phyloP scores from a whole-genome alignment of 23 red algal genomes.

The Gracilariopsis chorda region DNA sequence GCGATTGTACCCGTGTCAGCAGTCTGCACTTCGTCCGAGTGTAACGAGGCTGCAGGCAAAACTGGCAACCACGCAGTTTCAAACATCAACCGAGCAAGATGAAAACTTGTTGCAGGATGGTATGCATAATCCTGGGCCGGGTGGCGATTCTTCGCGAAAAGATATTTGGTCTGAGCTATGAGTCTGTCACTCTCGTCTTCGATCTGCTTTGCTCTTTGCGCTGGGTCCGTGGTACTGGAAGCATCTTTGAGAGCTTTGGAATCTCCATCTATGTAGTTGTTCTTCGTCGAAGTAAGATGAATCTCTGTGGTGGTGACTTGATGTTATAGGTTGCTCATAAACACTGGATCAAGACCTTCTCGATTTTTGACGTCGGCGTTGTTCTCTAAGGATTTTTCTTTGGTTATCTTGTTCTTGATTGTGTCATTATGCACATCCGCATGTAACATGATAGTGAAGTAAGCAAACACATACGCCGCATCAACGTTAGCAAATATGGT shows the following conservation, averaged over 20 bases:
- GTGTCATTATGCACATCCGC: conserved; percentile 94
- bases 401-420: conserved; percentile 94
- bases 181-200: conserved; percentile 83
- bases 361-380: conserved; percentile 98
- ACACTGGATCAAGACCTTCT: conserved; percentile 71
- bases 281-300: conserved; percentile 41
- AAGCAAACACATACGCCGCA: conserved; percentile 88
- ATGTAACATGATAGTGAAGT: conserved; percentile 98
- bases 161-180: conserved; percentile 75
- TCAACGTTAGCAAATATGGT: conserved; percentile 92
- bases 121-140: conserved; percentile 75
- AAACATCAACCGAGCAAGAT: conserved; percentile 93
- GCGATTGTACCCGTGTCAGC: conserved; percentile 38
- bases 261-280: conserved; percentile 51
- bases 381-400: conserved; percentile 94
- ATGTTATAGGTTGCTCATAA: conserved; percentile 78
- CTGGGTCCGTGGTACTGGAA: conserved; percentile 9
- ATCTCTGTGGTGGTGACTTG: conserved; percentile 84
- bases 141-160: conserved; percentile 68
- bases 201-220: conserved; percentile 62
- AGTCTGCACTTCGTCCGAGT: conserved; percentile 65
- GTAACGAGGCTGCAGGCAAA: conserved; percentile 74
- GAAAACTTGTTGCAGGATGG: conserved; percentile 79
- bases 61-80: conserved; percentile 83
- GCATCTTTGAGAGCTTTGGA: conserved; percentile 34